phyloP scores from a whole-genome alignment of 805 yeast genomes.

The Yarrowia osloensis region DNA sequence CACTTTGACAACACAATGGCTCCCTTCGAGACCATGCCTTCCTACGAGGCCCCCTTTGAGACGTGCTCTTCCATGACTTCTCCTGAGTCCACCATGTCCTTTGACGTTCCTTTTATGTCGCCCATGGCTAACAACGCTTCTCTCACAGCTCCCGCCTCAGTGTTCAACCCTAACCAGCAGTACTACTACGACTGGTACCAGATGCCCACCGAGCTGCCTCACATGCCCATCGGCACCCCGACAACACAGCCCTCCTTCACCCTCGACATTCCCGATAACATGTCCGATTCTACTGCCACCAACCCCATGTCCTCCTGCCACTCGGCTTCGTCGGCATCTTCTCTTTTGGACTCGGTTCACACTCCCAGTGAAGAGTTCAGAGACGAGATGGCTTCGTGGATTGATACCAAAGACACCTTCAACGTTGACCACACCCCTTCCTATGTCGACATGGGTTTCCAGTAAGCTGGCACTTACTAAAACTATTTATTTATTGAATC shows the following conservation, averaged over 20 bases:
- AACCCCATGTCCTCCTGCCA: conserved; percentile 1
- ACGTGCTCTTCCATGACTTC: conserved; percentile 23
- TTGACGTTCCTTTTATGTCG: conserved; percentile 21
- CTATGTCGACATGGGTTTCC: conserved; percentile 7
- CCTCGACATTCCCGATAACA: conserved; percentile 7
- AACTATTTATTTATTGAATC: conserved; percentile 18
- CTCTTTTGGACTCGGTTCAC: conserved; percentile 27
- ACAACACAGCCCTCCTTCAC: conserved; percentile 16
- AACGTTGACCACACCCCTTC: conserved; percentile 14
- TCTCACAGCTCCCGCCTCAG: background rate
- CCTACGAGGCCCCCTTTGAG: conserved; percentile 13
- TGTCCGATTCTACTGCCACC: conserved; percentile 22
- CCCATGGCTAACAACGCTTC: background rate
- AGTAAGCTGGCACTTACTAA: conserved; percentile 22
- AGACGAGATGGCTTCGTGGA: conserved; percentile 30
- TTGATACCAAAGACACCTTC: conserved; percentile 19
- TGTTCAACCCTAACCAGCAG: background rate
- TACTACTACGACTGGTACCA: conserved; percentile 28
- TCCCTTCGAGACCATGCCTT: conserved; percentile 9
- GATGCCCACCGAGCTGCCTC: background rate
- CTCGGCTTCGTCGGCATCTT: conserved; percentile 14
- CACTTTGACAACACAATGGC: conserved; percentile 1
- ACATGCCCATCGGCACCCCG: conserved; percentile 20
- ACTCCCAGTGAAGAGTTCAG: conserved; percentile 25
- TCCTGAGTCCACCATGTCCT: conserved; percentile 27